Evolutionary conservation across 306 rosid genomes (phyloP).

Genomic region (Begonia masoniana): DNA sequence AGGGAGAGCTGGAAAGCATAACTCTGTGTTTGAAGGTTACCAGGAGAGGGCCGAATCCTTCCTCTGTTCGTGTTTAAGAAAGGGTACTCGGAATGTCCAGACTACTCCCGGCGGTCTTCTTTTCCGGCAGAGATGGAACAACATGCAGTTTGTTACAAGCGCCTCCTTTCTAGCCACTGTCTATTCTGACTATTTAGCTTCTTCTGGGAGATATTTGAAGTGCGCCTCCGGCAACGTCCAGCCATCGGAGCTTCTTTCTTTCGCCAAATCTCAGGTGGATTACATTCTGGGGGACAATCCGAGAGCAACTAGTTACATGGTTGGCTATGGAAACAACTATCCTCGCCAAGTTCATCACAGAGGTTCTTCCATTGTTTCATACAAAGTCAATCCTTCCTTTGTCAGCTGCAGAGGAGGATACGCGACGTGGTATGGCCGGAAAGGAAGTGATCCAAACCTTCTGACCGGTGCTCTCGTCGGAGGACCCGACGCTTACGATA

Average conservation of each 20-base stretch:
- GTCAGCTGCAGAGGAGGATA: constrained; percentile 88
- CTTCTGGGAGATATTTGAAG: constrained; percentile 36
- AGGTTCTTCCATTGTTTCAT: constrained; percentile 85
- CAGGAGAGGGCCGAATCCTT: constrained; percentile 68
- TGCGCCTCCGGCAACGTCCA: constrained; percentile 61
- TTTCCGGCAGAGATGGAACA: constrained; percentile 94
- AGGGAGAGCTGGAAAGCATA: constrained; percentile 61
- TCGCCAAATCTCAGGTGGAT: constrained; percentile 85
- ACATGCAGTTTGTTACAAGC: constrained; percentile 93
- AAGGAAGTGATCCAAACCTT: constrained; percentile 67
- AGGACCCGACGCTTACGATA: constrained; percentile 96
- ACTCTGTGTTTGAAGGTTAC: constrained; percentile 54
- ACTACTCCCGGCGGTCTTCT: constrained; percentile 94
- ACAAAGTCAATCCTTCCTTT: constrained; percentile 59
- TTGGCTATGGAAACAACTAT: constrained; percentile 86
- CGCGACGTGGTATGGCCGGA: constrained; percentile 75
- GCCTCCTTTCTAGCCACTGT: constrained; percentile 79
- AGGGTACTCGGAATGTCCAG: constrained; percentile 56
- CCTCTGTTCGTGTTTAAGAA: constrained; percentile 80
- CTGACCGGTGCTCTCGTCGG: constrained; percentile 90
- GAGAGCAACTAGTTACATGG: constrained; percentile 95
- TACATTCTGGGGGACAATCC: constrained; percentile 97
- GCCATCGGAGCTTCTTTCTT: constrained; percentile 59
- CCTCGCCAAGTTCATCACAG: constrained; percentile 91
- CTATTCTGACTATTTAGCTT: constrained; percentile 82